Evolutionary conservation across 179 eudicot genomes (phyloP).

Genomic region (Sideroxylon spinosum): DNA sequence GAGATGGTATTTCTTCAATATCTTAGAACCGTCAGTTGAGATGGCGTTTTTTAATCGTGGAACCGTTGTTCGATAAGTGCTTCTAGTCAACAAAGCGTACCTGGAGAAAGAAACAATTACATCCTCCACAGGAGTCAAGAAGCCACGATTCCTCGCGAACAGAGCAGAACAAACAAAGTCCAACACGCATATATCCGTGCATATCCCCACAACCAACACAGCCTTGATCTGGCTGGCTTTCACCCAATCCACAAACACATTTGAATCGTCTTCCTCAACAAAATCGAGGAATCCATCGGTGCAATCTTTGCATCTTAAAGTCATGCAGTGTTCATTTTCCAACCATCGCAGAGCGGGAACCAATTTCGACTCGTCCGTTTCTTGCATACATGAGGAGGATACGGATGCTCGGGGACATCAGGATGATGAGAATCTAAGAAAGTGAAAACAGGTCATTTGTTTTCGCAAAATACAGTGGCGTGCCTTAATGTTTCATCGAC

Average conservation of each 20-base stretch:
- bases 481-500: conserved; percentile 60
- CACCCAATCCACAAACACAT: conserved; percentile 83
- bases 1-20: no score
- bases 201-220: conserved; percentile 88
- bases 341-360: conserved; percentile 88
- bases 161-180: conserved; percentile 78
- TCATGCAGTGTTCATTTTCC: conserved; percentile 74
- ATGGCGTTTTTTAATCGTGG: no score
- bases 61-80: no score
- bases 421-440: conserved; percentile 83
- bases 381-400: conserved; percentile 89
- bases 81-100: no score
- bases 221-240: conserved; percentile 64
- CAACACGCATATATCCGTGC: conserved; percentile 88
- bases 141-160: conserved; percentile 81
- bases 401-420: conserved; percentile 83
- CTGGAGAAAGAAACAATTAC: conserved; percentile 80
- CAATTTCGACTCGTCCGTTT: conserved; percentile 67
- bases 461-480: conserved; percentile 57
- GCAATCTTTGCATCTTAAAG: conserved; percentile 76
- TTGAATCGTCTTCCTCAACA: conserved; percentile 73
- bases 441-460: conserved; percentile 70
- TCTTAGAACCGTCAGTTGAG: no score
- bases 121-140: conserved; percentile 69
- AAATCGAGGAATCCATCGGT: conserved; percentile 87